These are phyloP conservation scores for Claviceps sp. DNA, from an alignment of 2,329 filamentous ascomycete genomes.

Conservation along the genomic window DNA sequence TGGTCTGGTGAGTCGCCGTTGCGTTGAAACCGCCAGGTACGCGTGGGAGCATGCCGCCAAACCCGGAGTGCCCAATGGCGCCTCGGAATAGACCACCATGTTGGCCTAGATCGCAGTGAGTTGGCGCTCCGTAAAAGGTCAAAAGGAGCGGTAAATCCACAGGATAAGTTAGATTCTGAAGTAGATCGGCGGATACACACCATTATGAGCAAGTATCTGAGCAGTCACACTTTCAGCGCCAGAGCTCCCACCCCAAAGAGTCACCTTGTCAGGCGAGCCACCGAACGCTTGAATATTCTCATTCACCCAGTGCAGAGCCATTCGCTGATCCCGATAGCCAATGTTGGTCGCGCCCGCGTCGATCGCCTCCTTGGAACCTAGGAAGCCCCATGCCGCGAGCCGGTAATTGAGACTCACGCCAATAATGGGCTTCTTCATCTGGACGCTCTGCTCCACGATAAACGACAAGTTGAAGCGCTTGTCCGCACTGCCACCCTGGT, in stretches of 20 bases:
- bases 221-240: conserved; percentile 31
- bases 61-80: neutral
- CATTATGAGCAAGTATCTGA: conserved; percentile 35
- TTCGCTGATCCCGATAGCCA: conserved; percentile 33
- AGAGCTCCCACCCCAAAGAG: conserved; percentile 37
- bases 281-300: conserved; percentile 33
- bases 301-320: conserved; percentile 33
- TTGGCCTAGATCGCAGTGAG: neutral
- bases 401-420: conserved; percentile 22
- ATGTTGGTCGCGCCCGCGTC: conserved; percentile 32
- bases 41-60: neutral
- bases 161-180: neutral
- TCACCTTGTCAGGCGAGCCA: conserved; percentile 31
- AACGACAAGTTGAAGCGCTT: neutral
- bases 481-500: neutral
- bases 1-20: neutral
- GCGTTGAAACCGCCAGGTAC: neutral
- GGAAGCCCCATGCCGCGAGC: conserved; percentile 32
- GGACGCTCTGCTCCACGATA: neutral
- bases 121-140: neutral
- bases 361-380: conserved; percentile 26
- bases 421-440: neutral
- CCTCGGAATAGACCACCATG: neutral
- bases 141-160: too few species aligned
- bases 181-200: neutral